Percentiles rank a stretch among this genome's conserved stretches.
Conservation (phyloP, 2,329 filamentous ascomycete genomes). For the Pleurostoma richardsiae region DNA sequence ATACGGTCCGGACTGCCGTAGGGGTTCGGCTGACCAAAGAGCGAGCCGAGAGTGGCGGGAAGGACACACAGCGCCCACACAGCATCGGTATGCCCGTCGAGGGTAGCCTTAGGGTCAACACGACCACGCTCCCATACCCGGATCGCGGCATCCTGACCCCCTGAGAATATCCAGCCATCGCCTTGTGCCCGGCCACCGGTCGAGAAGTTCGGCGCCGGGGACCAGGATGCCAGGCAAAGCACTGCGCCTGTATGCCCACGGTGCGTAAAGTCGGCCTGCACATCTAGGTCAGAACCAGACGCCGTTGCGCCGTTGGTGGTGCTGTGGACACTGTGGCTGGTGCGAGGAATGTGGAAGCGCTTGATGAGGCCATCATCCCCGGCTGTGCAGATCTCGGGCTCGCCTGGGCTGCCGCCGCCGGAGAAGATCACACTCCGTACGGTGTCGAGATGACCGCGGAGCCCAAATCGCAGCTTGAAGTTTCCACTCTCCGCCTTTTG, state of each 20-base stretch:
- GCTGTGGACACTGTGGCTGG: slow-evolving; percentile 48
- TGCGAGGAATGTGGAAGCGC: slow-evolving; percentile 89
- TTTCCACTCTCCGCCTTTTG: slow-evolving; percentile 66
- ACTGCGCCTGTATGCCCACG: slow-evolving; percentile 90
- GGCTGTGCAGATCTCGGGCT: slow-evolving; percentile 94
- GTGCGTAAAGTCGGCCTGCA: slow-evolving; percentile 91
- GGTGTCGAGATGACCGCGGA: slow-evolving; percentile 89
- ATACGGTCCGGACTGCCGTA: slow-evolving; percentile 82
- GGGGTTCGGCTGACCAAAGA: slow-evolving; percentile 72
- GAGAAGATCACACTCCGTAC: slow-evolving; percentile 95
- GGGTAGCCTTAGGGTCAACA: slow-evolving; percentile 89
- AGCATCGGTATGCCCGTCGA: slow-evolving; percentile 91
- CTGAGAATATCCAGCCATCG: slow-evolving; percentile 98
- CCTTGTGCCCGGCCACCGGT: slow-evolving; percentile 83
- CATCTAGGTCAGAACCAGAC: slow-evolving; percentile 75
- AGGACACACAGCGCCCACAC: slow-evolving; percentile 95
- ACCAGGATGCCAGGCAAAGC: slow-evolving; percentile 80
- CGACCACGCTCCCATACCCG: slow-evolving; percentile 93
- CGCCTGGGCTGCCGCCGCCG: slow-evolving; percentile 87
- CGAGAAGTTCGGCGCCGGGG: slow-evolving; percentile 80
- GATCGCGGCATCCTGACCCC: slow-evolving; percentile 88
- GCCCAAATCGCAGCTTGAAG: slow-evolving; percentile 89
- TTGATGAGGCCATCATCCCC: slow-evolving; percentile 96
- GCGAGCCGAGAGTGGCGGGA: slow-evolving; percentile 71
- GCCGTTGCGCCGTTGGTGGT: slow-evolving; percentile 32